Base-by-base conservation (phyloP, 129 eudicot genomes). In the Flaveria bidentis region DNA sequence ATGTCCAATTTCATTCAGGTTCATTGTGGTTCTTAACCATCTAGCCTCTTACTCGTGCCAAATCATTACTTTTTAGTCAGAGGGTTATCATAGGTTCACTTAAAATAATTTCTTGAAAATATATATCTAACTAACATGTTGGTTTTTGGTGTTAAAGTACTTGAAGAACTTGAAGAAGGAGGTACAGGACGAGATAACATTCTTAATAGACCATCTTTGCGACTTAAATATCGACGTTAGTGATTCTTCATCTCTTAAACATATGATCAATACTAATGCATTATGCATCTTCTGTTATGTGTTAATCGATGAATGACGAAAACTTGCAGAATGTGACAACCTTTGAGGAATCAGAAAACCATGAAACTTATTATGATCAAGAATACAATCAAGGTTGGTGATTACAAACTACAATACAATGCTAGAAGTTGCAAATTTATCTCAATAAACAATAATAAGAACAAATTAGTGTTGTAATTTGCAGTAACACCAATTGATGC, bases 1-100 rank as follows among this genome's bases (percentile, higher is more conserved):
- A 80, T 77, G 71, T 64, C 86, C 49, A 90, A 90, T 75, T 90
- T 90, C 72, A 69, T 81, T 67, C 85, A 90, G 92, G 96, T 87
- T 30, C 9, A 3, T 30, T 30, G 4, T 3, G 36, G 36, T 30
- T 30, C 36, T 30, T 4, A 30, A 30, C 36, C 36, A 30, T 30
- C 36, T 30, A 30, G 36, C 0, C 36, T 30, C 5, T 30, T 30
- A 30, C 36, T 30, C 3, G 5, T 23, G 26, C 26, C 26, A 23
- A 30, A 30, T 3, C 36, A 30, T 0, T 3, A 30, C 36, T 30
- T 30, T 28, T 30, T 30, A 30, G 36, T 4, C 36, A 26, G 26
- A 23, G 26, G 26, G 26, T 23, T 23, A 23, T 23, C 26, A 20
- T 20, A 20, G 22, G 22, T 20, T 20, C 22, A 20, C 0, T 20